Evolutionary conservation across 495 filamentous ascomycete genomes (phyloP), one percentile per base, ranked within the genome.

Genomic region (Delitschia confertaspora): DNA sequence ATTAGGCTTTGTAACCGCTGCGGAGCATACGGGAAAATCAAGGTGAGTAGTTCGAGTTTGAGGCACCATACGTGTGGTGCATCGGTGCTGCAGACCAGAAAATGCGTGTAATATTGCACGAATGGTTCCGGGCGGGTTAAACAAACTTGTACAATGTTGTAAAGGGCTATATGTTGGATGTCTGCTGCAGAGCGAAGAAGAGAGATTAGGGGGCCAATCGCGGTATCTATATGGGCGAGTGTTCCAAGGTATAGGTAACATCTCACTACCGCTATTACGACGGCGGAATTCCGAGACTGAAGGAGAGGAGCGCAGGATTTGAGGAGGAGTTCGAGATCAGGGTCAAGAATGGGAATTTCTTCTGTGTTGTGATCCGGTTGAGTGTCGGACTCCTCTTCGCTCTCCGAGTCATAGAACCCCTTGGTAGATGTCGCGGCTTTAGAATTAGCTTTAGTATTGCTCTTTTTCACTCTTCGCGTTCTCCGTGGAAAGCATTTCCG

Each of bases 81-180:
- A 54, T 98, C 91, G 2, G 77, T 81, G 36, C 79, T 71, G 34
- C 80, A 80, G 19, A 95, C 72, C 20, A 96, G 73, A 58, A 96
- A 96, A 60, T 93, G 91, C 6, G 82, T 79, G 6, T 78, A 73
- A 56, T 95, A 88, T 59, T 73, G 79, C 24, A 86, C 81, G 58
- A 98, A 96, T 5, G 77, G 71, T 33, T 78, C 69, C 0, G 91
- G 84, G 17, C 73, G 66, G 11, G 67, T 66, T 18, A 96, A 67
- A 49, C 82, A 86, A 33, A 96, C 83, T 26, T 83, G 80, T 36
- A 95, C 85, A 47, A 98, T 89, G 60, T 95, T 95, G 66, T 88
- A 83, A 5, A 98, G 74, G 6, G 84, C 88, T 41, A 95, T 75
- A 51, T 88, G 78, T 55, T 91, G 80, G 39, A 94, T 85, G 58